phyloP scores from a whole-genome alignment of 2,329 filamentous ascomycete species.

The Talaromyces albobiverticillius region DNA sequence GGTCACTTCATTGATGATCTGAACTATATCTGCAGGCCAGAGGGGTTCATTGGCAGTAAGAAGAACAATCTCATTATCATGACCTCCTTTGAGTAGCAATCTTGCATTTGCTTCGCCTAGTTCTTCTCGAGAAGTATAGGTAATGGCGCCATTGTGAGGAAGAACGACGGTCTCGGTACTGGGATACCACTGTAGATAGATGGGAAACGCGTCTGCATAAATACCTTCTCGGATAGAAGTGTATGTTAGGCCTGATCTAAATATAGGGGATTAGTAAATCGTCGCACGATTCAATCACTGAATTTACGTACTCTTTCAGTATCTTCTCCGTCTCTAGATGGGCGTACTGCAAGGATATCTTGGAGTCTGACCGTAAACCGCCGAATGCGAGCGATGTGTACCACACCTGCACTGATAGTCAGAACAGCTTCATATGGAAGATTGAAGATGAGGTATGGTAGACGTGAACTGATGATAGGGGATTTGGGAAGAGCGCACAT shows the following conservation, averaged over 20 bases:
- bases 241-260: slow-evolving; percentile 43
- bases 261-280: too few species aligned
- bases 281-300: too few species aligned
- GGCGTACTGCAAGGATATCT: slow-evolving; percentile 56
- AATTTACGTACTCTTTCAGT: slow-evolving; percentile 43
- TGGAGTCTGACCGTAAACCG: slow-evolving; percentile 37
- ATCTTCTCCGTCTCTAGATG: slow-evolving; percentile 59
- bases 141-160: slow-evolving; percentile 43
- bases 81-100: slow-evolving; percentile 44
- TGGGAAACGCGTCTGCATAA: slow-evolving; percentile 59
- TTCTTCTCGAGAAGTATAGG: slow-evolving; percentile 53
- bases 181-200: slow-evolving; percentile 52
- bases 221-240: slow-evolving; percentile 58
- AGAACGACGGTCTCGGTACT: slow-evolving; percentile 28
- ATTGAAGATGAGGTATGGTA: too few species aligned
- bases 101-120: slow-evolving; percentile 55
- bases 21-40: slow-evolving; percentile 33
- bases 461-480: too few species aligned
- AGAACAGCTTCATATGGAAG: too few species aligned
- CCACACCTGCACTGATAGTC: slow-evolving; percentile 46
- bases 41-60: slow-evolving; percentile 39
- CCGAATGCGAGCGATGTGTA: slow-evolving; percentile 61
- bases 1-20: slow-evolving; percentile 37
- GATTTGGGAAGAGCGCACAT: slow-evolving; percentile 43
- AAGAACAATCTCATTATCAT: slow-evolving; percentile 36